Evolutionary conservation across 257 asterid species (phyloP), one percentile per base, ranked within the genome.

Genomic region (Lycium barbarum): DNA sequence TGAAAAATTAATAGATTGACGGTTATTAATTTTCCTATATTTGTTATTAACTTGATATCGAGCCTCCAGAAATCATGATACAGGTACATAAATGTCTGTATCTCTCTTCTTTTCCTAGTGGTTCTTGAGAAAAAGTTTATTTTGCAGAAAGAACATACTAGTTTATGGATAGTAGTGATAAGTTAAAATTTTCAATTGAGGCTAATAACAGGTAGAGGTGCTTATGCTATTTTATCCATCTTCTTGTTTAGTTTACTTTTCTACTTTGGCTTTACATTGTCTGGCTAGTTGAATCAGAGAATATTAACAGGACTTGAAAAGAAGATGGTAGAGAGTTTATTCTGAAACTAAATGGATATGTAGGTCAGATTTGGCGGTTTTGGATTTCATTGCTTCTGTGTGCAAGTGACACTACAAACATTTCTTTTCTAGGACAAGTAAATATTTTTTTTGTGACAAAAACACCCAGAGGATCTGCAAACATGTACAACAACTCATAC

Each of bases 381-480:
- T 73, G 58, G 40, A 40, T 73, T 73, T 73, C 17, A 73, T 47
- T 47, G 17, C 59, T 73, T 74, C 61, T 49, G 20, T 7, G 61
- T 49, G 43, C 61, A 47, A 74, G 13, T 20, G 61, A 7, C 15
- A 45, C 20, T 6, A 47, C 35, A 45, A 20, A 14, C 59, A 45
- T 73, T 9, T 73, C n/a, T 73, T n/a, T 73, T 45, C 59, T 10
- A 47, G 40, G 40, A 73, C 47, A 73, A 43, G 80, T 51, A 71
- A 43, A 9, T 43, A 72, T n/a, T n/a, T 71, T 43, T 49, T 5
- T 43, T 71, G 43, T 71, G 79, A 5, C 9, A 43, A 71, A 18
- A 71, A 71, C 36, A 43, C 57, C 79, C 79, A 9, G 40, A 5
- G 57, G 36, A 8, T 9, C 53, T 43, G 36, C 79, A 18, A 18